phyloP scores from a whole-genome alignment of 805 yeast species.

The Candida incommunis region DNA sequence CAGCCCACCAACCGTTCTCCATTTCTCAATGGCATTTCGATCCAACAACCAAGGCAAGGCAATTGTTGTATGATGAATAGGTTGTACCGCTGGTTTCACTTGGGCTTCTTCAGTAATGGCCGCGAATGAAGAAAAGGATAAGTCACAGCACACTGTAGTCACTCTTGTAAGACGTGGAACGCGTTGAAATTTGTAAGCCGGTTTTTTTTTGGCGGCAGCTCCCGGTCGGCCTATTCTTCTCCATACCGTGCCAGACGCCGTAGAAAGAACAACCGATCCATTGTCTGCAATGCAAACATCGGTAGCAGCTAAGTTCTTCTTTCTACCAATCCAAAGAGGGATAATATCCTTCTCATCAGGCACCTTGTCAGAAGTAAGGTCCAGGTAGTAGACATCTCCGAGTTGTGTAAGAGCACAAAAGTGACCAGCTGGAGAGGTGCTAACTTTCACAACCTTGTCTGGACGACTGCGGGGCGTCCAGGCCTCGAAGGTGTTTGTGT shows the following conservation, averaged over 20 bases:
- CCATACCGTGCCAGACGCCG: constrained; percentile 56
- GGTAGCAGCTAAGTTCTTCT: constrained; percentile 37
- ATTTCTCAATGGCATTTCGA: background rate
- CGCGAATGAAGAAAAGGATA: constrained; percentile 49
- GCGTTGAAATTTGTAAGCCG: constrained; percentile 37
- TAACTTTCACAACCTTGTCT: constrained; percentile 10
- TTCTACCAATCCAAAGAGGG: constrained; percentile 19
- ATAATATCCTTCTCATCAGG: constrained; percentile 7
- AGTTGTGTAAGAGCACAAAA: constrained; percentile 15
- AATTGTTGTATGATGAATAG: background rate
- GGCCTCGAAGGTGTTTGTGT: background rate
- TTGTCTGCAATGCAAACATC: constrained; percentile 58
- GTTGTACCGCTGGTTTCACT: constrained; percentile 34
- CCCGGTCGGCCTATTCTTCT: constrained; percentile 22
- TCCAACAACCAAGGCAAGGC: background rate
- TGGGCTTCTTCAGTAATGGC: constrained; percentile 52
- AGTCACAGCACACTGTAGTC: constrained; percentile 52
- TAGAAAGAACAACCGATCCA: constrained; percentile 56
- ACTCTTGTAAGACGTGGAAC: constrained; percentile 41
- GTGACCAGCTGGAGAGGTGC: constrained; percentile 10
- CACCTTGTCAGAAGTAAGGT: constrained; percentile 6
- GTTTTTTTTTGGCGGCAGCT: constrained; percentile 19
- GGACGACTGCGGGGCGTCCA: background rate
- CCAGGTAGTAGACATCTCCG: constrained; percentile 10
- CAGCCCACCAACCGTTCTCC: background rate